These are phyloP conservation scores for Fusarium duplospermum DNA, from an alignment of 2,329 filamentous ascomycete species.

Conservation along the genomic window DNA sequence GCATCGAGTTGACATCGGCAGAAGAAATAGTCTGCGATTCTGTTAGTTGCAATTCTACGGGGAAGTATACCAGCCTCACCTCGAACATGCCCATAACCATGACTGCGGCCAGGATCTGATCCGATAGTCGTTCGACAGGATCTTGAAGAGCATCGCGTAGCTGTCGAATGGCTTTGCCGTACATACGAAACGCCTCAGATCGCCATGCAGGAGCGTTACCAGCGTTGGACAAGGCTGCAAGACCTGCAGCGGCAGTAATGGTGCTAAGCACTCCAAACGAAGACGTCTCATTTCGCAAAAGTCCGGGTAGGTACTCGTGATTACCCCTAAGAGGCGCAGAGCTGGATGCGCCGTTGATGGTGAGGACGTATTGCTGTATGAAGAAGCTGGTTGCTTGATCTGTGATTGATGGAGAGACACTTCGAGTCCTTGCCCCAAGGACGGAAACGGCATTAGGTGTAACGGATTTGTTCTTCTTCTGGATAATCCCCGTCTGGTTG, in stretches of 20 bases:
- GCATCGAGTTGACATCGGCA: constrained; percentile 25
- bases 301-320: constrained; percentile 33
- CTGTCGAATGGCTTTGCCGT: constrained; percentile 26
- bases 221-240: constrained; percentile 37
- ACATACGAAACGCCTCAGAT: constrained; percentile 29
- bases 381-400: constrained; percentile 36
- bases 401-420: constrained; percentile 14
- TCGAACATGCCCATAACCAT: constrained; percentile 39
- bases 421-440: neutral
- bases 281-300: constrained; percentile 16
- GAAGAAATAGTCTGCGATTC: constrained; percentile 28
- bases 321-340: neutral
- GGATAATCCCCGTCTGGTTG: neutral
- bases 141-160: constrained; percentile 25
- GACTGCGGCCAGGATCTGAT: constrained; percentile 34
- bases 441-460: neutral
- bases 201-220: constrained; percentile 19
- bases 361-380: constrained; percentile 30
- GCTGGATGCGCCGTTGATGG: neutral
- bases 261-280: constrained; percentile 30
- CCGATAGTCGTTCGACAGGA: constrained; percentile 16
- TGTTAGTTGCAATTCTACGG: neutral
- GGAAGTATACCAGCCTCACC: neutral
- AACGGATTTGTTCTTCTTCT: neutral
- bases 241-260: constrained; percentile 26